phyloP scores from a whole-genome alignment of 2,329 filamentous ascomycete species.

The Dothideomycetes sp. region DNA sequence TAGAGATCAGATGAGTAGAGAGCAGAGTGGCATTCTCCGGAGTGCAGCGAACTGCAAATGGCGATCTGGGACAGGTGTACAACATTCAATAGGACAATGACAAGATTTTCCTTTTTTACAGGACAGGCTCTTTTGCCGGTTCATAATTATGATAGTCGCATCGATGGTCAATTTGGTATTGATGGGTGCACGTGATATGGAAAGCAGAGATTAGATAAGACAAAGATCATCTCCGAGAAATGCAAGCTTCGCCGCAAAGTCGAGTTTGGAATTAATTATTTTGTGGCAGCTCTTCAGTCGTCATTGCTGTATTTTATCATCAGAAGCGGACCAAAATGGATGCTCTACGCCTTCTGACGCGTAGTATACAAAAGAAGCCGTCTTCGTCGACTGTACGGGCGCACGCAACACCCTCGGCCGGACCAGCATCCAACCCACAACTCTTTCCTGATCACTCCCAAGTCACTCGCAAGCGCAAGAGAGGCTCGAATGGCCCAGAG shows the following conservation, averaged over 20 bases:
- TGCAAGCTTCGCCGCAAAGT: constrained; percentile 14
- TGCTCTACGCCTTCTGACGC: constrained; percentile 4
- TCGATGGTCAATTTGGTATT: too few species aligned
- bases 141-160: background rate
- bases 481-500: constrained; percentile 16
- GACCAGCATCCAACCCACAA: constrained; percentile 7
- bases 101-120: background rate
- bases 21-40: too few species aligned
- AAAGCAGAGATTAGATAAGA: background rate
- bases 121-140: background rate
- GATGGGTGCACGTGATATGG: background rate
- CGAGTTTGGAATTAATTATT: too few species aligned
- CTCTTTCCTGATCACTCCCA: constrained; percentile 3
- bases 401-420: constrained; percentile 2
- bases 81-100: background rate
- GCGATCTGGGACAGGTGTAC: background rate
- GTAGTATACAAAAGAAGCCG: constrained; percentile 4
- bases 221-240: constrained; percentile 15
- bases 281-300: too few species aligned
- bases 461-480: constrained; percentile 30
- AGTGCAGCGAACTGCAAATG: too few species aligned
- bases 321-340: constrained; percentile 2
- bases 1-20: too few species aligned
- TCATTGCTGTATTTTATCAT: too few species aligned
- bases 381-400: background rate